Percentiles rank a stretch among this genome's conserved stretches.
Conservation (phyloP, 306 rosid genomes). For the Morella rubra region DNA sequence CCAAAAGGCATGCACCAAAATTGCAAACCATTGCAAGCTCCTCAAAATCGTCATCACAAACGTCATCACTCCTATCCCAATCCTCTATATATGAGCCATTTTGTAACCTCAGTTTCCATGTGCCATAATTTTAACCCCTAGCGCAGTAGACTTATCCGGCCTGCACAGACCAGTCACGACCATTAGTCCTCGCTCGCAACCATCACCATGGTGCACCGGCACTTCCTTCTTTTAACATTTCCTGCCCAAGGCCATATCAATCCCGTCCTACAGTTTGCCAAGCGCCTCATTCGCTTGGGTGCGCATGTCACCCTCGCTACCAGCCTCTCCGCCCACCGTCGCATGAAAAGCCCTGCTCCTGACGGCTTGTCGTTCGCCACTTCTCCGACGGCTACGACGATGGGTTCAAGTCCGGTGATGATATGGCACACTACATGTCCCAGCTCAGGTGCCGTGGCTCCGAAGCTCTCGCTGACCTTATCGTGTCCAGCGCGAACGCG, state of each 20-base stretch:
- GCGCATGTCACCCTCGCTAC: conserved; percentile 40
- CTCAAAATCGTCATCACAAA: conserved; percentile 27
- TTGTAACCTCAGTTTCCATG: too few species aligned
- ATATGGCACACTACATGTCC: background rate
- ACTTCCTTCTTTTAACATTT: conserved; percentile 40
- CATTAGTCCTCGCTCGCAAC: too few species aligned
- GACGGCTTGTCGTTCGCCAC: too few species aligned
- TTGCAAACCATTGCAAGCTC: background rate
- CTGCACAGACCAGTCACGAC: too few species aligned
- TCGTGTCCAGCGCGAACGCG: conserved; percentile 3
- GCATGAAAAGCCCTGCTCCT: conserved; percentile 24
- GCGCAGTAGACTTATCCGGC: too few species aligned
- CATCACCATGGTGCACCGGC: conserved; percentile 14
- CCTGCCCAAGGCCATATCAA: conserved; percentile 54
- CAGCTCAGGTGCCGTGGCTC: conserved; percentile 25
- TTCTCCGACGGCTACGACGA: conserved; percentile 43
- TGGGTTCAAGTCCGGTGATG: background rate
- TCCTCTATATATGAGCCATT: too few species aligned
- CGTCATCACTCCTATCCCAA: conserved; percentile 7
- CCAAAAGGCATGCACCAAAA: too few species aligned
- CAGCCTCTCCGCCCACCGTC: conserved; percentile 23
- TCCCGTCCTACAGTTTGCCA: conserved; percentile 47
- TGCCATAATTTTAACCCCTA: too few species aligned
- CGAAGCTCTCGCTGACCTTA: conserved; percentile 13
- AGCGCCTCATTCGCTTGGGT: conserved; percentile 28